Evolutionary conservation across 805 yeast genomes (phyloP), one percentile per base, ranked within the genome.

Genomic region (Saccharomycopsis olivae): DNA sequence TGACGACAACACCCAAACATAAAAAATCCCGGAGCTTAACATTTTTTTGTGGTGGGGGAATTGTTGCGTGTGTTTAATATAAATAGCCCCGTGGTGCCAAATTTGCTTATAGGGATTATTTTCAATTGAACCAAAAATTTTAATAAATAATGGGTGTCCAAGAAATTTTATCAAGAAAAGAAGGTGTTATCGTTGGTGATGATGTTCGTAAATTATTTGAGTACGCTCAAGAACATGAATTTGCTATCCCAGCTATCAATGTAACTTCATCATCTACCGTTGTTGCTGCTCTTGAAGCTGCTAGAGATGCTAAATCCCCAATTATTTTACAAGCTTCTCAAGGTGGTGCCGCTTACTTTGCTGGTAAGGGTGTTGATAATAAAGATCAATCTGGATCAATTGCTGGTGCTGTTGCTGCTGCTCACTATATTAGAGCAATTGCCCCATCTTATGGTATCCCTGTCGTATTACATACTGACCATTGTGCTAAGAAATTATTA

Each of bases 341-440:
- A 67, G 98, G 98, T 72, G 98, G 98, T 74, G 95, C 98, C 54
- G 97, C 97, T 50, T 92, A 78, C 85, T 92, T 92, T 64, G 98
- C 98, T 51, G 98, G 98, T 71, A 92, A 92, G 78, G 98, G 97
- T 71, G 87, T 92, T 54, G 73, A 75, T 64, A 92, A 92, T 83
- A 73, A 72, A 57, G 80, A 85, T 73, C 97, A 92, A 72, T 69
- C 70, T 58, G 98, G 97, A 47, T 81, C 97, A 49, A 84, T 92
- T 66, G 79, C 78, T 46, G 98, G 98, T 67, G 68, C 95, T 60
- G 62, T 92, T 60, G 96, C 98, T 56, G 97, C 96, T 60, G 98
- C 95, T 51, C 96, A 85, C 73, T 92, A 82, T 77, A 80, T 92
- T 66, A 84, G 96, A 71, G 61, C 96, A 48, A 76, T 92, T 71